Base-by-base conservation (phyloP, 2,329 filamentous ascomycete genomes). In the Xylaria digitata region DNA sequence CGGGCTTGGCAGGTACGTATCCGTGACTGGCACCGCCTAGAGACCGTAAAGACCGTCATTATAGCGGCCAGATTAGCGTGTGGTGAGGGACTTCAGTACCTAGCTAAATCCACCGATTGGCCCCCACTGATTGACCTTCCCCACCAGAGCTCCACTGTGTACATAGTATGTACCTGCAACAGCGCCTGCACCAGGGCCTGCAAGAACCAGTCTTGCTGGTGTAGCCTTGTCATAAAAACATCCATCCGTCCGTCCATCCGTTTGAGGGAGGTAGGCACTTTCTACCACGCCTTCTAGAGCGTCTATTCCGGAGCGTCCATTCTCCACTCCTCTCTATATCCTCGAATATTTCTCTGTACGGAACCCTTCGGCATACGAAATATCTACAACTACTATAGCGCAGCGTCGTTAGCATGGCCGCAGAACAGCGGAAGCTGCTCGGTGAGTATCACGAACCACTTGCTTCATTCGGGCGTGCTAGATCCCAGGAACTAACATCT, bases 341-440 rank as follows among this genome's bases (percentile, higher is more conserved):
- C 3, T n/a, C 11, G 3, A 37, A 37, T 21, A 30, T 11, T 11
- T 17, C 23, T 15, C 26, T 9, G n/a, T 19, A 19, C 26, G 13
- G 9, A 23, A 15, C 15, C 15, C 19, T 15, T 30, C 9, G 34
- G 1, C n/a, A 26, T 17, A 19, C 7, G 19, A 21, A 2, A 32
- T 5, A 40, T 40, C 13, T 17, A 42, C 37, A 23, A 56, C 1
- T 2, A 19, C 3, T 4, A 15, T 2, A 13, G 2, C 26, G 52
- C 5, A 64, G 53, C 7, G 6, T 11, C 53, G 42, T 48, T 23
- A 71, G 11, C 17, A 97, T 98, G 95, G 95, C 95, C 63, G 94
- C 95, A 72, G 96, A 99, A 89, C 95, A 97, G 83, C 90, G 96
- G 79, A 97, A 97, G 88, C 91, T 98, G 86, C 92, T 99, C 63